Conservation (phyloP, 2,329 filamentous ascomycete genomes). For the Exophiala calicioides region DNA sequence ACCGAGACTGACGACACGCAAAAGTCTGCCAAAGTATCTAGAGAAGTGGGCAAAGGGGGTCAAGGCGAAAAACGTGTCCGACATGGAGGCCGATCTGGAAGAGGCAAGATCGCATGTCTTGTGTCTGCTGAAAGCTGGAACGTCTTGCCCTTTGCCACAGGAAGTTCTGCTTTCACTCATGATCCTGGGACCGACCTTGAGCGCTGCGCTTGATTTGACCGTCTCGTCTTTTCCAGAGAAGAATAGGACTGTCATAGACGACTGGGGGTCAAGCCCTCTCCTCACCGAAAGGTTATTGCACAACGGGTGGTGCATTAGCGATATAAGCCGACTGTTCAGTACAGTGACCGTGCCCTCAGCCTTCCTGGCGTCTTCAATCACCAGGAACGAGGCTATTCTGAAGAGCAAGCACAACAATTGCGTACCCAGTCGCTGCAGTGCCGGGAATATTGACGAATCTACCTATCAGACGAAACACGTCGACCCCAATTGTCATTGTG, state of each 20-base stretch:
- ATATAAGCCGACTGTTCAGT: conserved; percentile 1
- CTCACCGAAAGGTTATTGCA: background rate
- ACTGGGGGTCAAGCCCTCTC: conserved; percentile 5
- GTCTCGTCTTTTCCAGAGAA: conserved; percentile 7
- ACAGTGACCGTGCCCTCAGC: conserved; percentile 9
- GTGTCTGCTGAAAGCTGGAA: conserved; percentile 1
- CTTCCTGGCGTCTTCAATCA: conserved; percentile 1
- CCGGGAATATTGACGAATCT: conserved; percentile 8
- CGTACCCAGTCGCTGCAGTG: conserved; percentile 1
- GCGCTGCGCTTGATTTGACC: conserved; percentile 7
- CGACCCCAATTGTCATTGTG: conserved; percentile 7
- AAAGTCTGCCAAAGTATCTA: background rate
- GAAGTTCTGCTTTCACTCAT: conserved; percentile 10
- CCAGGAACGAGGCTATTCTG: conserved; percentile 3
- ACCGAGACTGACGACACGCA: background rate
- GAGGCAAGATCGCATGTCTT: conserved; percentile 7
- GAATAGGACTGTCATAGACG: conserved; percentile 7
- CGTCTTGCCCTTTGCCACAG: conserved; percentile 1
- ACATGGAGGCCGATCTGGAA: conserved; percentile 11
- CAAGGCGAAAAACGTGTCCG: background rate
- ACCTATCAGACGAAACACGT: conserved; percentile 16
- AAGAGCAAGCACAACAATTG: conserved; percentile 2
- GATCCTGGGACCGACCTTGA: conserved; percentile 8
- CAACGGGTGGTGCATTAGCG: conserved; percentile 13
- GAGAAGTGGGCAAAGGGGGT: conserved; percentile 4